Evolutionary conservation across 164 flowering plant genomes (phyloP), one percentile per base, ranked within the genome.

Genomic region (Magnolia changhungtana): DNA sequence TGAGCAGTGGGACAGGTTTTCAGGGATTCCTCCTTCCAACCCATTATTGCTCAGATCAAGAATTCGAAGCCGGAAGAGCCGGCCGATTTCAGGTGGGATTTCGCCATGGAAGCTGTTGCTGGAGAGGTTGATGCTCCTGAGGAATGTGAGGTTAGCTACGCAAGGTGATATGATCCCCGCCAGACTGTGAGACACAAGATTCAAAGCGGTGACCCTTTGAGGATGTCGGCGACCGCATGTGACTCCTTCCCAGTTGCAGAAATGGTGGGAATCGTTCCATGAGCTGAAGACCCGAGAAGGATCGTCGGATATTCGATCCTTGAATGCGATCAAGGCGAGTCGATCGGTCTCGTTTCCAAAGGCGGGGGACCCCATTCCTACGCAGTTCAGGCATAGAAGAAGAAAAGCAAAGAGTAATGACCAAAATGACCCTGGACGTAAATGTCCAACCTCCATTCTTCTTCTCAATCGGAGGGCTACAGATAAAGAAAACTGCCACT

Each of bases 61-160:
- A n/a, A 8, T 5, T 0, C 16, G 59, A 13, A 74, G 61, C 19
- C 52, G 68, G 70, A 50, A 21, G 14, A 65, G 24, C 50, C 66
- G 55, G 50, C 75, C 75, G 20, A 79, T n/a, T 71, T 71, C 75
- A 45, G 8, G 67, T 4, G 80, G 80, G 27, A 73, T 67, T 55
- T 52, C 59, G 6, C 78, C 78, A 55, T 14, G 18, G 58, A 76
- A 69, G 67, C 31, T 37, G 55, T 76, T 76, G 63, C 20, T 76
- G 6, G 13, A 49, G 55, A 51, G 51, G 18, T 55, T 3, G 50
- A 69, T 16, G 11, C 9, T n/a, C 0, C 27, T 69, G 45, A 76
- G 68, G 50, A 69, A 76, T 21, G 78, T 55, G 67, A 76, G 78
- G 50, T 76, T 76, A 37, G 52, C 78, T 76, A 76, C 10, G 68